Percentiles rank a stretch among this genome's conserved stretches.
Evolutionary conservation across 1,284 basidiomycete species (phyloP).

Genomic region (Anthracocystis panici-leucophaei): DNA sequence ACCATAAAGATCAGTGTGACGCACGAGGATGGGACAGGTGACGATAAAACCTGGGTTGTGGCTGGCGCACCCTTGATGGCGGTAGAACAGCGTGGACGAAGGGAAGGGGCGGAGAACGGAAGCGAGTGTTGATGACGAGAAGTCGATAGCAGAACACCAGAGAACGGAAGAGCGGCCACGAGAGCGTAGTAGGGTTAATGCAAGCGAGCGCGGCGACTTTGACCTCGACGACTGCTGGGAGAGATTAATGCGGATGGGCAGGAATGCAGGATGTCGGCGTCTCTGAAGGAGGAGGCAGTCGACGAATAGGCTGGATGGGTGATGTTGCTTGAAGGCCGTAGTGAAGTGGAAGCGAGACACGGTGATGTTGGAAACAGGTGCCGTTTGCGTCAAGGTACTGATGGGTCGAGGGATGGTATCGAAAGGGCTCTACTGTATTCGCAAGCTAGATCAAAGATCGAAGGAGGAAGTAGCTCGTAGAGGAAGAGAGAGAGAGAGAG

Average conservation of each 20-base stretch:
- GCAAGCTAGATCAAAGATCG: background rate
- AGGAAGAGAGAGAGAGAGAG: background rate
- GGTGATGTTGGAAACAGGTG: background rate
- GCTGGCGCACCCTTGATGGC: conserved; percentile 12
- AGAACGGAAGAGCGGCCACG: conserved; percentile 9
- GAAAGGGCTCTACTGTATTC: background rate
- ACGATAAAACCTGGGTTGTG: conserved; percentile 28
- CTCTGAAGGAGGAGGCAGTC: background rate
- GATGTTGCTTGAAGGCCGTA: conserved; percentile 21
- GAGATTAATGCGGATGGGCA: background rate
- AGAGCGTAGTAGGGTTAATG: background rate
- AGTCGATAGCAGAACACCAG: conserved; percentile 2
- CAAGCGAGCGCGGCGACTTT: conserved; percentile 8
- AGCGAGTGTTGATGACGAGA: conserved; percentile 29
- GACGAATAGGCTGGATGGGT: background rate
- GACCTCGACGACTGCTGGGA: background rate
- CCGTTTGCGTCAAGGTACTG: background rate
- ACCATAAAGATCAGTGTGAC: conserved; percentile 2
- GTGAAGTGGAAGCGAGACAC: conserved; percentile 10
- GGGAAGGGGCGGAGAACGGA: conserved; percentile 14
- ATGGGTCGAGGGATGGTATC: conserved; percentile 2
- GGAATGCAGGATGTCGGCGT: conserved; percentile 12
- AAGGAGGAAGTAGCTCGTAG: background rate
- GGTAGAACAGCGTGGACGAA: conserved; percentile 12
- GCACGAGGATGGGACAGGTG: conserved; percentile 7